A percentile compares a stretch with the other conserved stretches of the same genome.
phyloP scores from a whole-genome alignment of 352 stramenopile species.

The Phytophthora tentaculata region DNA sequence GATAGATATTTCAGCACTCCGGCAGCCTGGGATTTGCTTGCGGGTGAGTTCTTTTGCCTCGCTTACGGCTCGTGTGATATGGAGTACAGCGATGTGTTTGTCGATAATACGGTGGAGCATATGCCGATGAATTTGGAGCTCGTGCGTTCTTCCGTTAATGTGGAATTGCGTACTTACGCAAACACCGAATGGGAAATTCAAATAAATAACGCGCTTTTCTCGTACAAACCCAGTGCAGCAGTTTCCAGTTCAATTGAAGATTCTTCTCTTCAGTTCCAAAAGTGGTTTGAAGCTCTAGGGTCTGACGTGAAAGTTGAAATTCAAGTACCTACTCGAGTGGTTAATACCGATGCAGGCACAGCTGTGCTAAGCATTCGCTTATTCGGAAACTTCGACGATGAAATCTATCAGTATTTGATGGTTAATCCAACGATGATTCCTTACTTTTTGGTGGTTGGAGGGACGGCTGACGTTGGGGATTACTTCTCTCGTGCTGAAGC shows the following conservation, averaged over 20 bases:
- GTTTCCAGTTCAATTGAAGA: neutral
- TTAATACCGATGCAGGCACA: neutral
- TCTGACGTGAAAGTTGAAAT: neutral
- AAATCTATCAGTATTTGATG: neutral
- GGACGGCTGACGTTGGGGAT: neutral
- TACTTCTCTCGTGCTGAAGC: neutral
- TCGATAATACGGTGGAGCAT: neutral
- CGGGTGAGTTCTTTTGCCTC: constrained; percentile 17
- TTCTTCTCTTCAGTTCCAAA: neutral
- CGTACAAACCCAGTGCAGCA: neutral
- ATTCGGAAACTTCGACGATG: neutral
- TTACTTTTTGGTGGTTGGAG: neutral
- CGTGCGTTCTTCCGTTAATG: neutral
- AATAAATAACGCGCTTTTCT: neutral
- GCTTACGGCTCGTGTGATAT: constrained; percentile 7
- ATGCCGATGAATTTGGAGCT: neutral
- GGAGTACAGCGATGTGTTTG: constrained; percentile 18
- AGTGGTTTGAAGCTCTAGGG: neutral
- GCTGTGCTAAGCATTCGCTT: neutral
- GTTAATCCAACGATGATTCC: neutral
- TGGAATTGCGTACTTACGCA: neutral
- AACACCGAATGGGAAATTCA: neutral
- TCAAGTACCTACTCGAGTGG: neutral
- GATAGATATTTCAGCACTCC: neutral
- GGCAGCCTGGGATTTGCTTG: constrained; percentile 16